Evolutionary conservation across 805 yeast genomes (phyloP).

Genomic region (Tetrapisispora fleetii): DNA sequence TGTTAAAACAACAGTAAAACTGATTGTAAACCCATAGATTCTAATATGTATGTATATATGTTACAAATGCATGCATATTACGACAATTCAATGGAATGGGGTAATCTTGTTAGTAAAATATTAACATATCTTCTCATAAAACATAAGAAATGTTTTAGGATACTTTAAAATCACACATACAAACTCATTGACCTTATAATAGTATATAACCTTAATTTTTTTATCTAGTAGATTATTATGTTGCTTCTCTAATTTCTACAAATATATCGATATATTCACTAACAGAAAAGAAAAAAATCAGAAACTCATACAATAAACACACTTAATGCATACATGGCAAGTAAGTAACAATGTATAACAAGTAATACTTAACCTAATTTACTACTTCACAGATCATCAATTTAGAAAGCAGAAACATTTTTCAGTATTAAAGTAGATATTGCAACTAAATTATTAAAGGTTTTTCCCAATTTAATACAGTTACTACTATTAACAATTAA

Average conservation of each 20-base stretch:
- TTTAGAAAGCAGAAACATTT: too few species aligned
- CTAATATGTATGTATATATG: background rate
- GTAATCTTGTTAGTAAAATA: constrained; percentile 1
- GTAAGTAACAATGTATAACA: background rate
- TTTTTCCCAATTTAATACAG: too few species aligned
- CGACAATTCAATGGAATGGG: too few species aligned
- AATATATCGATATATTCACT: too few species aligned
- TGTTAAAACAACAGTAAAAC: constrained; percentile 63
- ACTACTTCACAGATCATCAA: too few species aligned
- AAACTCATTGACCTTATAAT: background rate
- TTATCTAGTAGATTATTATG: background rate
- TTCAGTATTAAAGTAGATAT: too few species aligned
- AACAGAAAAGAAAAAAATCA: too few species aligned
- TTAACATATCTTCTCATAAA: background rate
- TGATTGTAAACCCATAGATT: constrained; percentile 14
- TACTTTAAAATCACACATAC: background rate
- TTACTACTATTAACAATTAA: too few species aligned
- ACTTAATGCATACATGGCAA: background rate
- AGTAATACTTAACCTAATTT: too few species aligned
- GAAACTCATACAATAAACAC: too few species aligned
- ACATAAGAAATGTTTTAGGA: background rate
- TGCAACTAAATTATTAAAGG: too few species aligned
- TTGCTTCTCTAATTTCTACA: background rate
- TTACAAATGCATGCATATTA: background rate
- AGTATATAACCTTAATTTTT: background rate